Base-by-base conservation (phyloP, 768 basidiomycete genomes). In the Hydnomerulius pinastri region DNA sequence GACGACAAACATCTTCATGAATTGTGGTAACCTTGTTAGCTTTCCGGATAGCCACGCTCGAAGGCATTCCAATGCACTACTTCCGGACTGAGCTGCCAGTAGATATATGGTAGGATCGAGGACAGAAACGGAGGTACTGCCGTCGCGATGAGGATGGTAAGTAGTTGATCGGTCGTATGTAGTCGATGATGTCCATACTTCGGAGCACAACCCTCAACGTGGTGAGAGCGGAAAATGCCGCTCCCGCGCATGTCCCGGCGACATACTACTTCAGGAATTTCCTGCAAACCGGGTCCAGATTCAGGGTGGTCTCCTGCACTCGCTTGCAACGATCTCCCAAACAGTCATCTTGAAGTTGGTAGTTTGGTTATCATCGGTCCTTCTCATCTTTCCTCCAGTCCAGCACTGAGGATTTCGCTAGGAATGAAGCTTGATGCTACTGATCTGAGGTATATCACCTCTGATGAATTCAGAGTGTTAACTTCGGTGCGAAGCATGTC, bases 391-490 rank as follows among this genome's bases (percentile, higher is more conserved):
- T 20, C 24, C 36, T 43, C 5, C 13, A 11, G 28, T 25, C 23
- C 28, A 30, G 6, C 9, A 17, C 24, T 10, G 4, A 24, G 21
- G 23, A 27, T 27, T 4, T 24, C 20, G 27, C 23, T 20, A 46
- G 27, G 10, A 43, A 97, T 97, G 94, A 95, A 91, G 74, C 79
- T 98, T 44, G 93, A 97, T 68, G 92, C 90, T 18, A 93, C 91
- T 17, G 97, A 98, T 74, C 77, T 99, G 53, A 77, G 96, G 69
- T 99, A 98, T 68, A 74, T 98, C 48, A 85, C 89, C 3, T 76
- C 87, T 8, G 95, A 98, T 44, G 95, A 98, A 63, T 99, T 98
- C 70, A 74, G 95, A 47, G 93, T 97, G n/a, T 75, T 99, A 21
- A 91, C 91, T n/a, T 92, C 96, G 43, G 95, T 96, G 62, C 44